phyloP scores from a whole-genome alignment of 805 yeast genomes.

The Lipomyces japonicus region DNA sequence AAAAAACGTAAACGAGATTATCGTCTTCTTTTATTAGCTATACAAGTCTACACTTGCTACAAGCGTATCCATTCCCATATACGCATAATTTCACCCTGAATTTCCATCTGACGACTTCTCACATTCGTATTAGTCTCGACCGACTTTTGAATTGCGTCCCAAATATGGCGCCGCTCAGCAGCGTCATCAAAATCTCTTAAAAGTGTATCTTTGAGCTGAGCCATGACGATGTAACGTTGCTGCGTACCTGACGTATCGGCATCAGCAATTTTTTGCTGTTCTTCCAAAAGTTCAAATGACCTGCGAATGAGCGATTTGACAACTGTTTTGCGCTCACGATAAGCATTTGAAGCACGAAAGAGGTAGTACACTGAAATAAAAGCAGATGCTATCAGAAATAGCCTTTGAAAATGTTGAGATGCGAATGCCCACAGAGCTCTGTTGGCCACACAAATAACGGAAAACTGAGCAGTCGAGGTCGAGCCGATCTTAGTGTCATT shows the following conservation, averaged over 20 bases:
- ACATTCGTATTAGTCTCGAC: constrained; percentile 30
- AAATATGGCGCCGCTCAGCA: constrained; percentile 26
- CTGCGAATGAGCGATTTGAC: constrained; percentile 27
- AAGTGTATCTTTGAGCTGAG: constrained; percentile 58
- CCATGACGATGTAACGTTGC: constrained; percentile 56
- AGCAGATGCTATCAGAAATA: not conserved
- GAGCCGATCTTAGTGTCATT: constrained; percentile 13
- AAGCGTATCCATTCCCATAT: constrained; percentile 70
- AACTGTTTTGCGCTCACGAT: constrained; percentile 2
- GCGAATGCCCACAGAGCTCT: constrained; percentile 5
- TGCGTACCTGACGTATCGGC: constrained; percentile 39
- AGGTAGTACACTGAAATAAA: not conserved
- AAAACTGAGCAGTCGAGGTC: constrained; percentile 11
- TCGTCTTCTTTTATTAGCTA: not conserved
- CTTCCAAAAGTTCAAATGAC: constrained; percentile 29
- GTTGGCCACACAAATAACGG: constrained; percentile 14
- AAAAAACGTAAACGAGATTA: not conserved
- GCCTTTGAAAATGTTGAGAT: not conserved
- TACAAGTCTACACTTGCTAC: not conserved
- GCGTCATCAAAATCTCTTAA: constrained; percentile 35
- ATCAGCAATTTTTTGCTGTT: constrained; percentile 28
- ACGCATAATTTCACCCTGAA: constrained; percentile 78
- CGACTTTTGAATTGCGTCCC: constrained; percentile 27
- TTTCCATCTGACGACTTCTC: constrained; percentile 31
- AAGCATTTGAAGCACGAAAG: not conserved